Conservation (phyloP, 352 stramenopile species). For the Globisporangium spinosum region DNA sequence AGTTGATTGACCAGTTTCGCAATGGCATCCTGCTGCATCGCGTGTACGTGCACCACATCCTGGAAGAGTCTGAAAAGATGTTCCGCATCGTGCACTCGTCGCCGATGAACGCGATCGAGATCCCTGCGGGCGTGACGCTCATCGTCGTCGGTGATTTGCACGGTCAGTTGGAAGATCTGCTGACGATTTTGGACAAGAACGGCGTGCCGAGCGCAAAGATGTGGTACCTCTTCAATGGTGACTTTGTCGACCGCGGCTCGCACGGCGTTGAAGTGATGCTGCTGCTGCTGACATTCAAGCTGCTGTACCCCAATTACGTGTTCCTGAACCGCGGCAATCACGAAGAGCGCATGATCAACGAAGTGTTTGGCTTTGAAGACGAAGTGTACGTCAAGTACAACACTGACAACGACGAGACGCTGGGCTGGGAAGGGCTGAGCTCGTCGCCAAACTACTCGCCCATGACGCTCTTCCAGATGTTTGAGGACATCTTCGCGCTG, state of each 20-base stretch:
- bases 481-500: slow-evolving; percentile 82
- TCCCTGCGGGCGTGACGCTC: slow-evolving; percentile 78
- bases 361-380: slow-evolving; percentile 86
- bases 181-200: slow-evolving; percentile 92
- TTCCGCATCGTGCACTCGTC: slow-evolving; percentile 43
- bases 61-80: slow-evolving; percentile 62
- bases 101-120: slow-evolving; percentile 71
- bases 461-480: slow-evolving; percentile 79
- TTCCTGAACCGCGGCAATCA: slow-evolving; percentile 95
- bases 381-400: slow-evolving; percentile 83
- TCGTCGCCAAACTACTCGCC: slow-evolving; percentile 68
- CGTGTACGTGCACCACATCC: slow-evolving; percentile 70
- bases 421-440: slow-evolving; percentile 51
- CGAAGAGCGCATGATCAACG: slow-evolving; percentile 92
- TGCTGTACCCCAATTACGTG: slow-evolving; percentile 87
- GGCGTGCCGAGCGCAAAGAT: slow-evolving; percentile 85
- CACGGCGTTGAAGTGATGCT: slow-evolving; percentile 92
- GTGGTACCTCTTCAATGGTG: slow-evolving; percentile 95
- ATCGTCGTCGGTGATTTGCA: slow-evolving; percentile 93
- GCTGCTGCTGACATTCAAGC: slow-evolving; percentile 87
- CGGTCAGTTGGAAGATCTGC: slow-evolving; percentile 91
- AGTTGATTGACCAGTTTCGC: slow-evolving; percentile 80
- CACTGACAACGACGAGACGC: slow-evolving; percentile 71
- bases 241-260: slow-evolving; percentile 93
- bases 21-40: slow-evolving; percentile 79